These are phyloP conservation scores for Yarrowia sp. DNA, from an alignment of 805 yeast genomes.

Conservation along the genomic window DNA sequence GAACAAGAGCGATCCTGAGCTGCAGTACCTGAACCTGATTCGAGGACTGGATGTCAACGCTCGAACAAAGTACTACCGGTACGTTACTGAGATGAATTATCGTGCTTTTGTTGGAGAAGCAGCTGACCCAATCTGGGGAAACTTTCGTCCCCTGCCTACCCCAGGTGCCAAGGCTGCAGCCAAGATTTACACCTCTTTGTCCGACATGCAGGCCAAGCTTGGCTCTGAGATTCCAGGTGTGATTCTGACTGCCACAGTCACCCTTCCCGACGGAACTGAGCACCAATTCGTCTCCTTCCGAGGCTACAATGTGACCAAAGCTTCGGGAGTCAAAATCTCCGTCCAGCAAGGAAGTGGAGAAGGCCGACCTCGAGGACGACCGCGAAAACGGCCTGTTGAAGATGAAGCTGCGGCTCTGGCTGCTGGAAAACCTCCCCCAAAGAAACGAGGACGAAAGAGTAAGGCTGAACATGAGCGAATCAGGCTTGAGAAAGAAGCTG, in stretches of 20 bases:
- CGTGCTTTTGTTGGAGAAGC: slow-evolving; percentile 48
- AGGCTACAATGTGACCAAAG: slow-evolving; percentile 15
- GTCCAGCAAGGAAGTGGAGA: slow-evolving; percentile 20
- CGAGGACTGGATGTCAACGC: slow-evolving; percentile 77
- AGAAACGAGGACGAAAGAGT: slow-evolving; percentile 28
- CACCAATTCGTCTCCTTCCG: slow-evolving; percentile 16
- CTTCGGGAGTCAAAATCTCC: slow-evolving; percentile 3
- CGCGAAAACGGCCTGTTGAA: slow-evolving; percentile 41
- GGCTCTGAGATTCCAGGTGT: slow-evolving; percentile 32
- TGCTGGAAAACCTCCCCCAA: slow-evolving; percentile 7
- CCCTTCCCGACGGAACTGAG: slow-evolving; percentile 26
- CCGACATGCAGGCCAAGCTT: slow-evolving; percentile 22
- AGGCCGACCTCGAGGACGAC: slow-evolving; percentile 42
- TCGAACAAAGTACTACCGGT: slow-evolving; percentile 72
- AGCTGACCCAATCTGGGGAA: slow-evolving; percentile 47
- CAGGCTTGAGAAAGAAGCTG: slow-evolving; percentile 5
- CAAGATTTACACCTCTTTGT: slow-evolving; percentile 1
- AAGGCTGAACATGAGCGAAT: slow-evolving; percentile 27
- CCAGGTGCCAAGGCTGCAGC: slow-evolving; percentile 19
- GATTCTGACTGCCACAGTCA: slow-evolving; percentile 6
- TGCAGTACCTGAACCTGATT: slow-evolving; percentile 55
- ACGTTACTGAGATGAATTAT: slow-evolving; percentile 58
- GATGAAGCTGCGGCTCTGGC: slow-evolving; percentile 4
- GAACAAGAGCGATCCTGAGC: slow-evolving; percentile 47
- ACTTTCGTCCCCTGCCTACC: slow-evolving; percentile 41